These are phyloP conservation scores for Pyricularia sp. DNA, from an alignment of 2,329 filamentous ascomycete genomes.

Conservation along the genomic window DNA sequence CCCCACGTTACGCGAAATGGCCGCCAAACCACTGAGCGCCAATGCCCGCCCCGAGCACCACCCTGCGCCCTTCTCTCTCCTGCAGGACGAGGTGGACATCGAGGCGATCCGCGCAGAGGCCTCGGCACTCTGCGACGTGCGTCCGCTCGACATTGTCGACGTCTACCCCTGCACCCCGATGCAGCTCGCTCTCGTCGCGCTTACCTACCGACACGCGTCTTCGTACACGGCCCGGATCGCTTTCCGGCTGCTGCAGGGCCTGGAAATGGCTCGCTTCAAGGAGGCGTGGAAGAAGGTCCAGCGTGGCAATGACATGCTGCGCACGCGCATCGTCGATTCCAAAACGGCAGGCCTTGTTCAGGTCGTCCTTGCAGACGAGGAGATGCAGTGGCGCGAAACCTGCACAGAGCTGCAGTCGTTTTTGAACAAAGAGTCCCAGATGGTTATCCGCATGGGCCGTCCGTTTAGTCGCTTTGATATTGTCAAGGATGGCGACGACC, in stretches of 20 bases:
- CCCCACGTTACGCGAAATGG: neutral
- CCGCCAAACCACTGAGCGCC: neutral
- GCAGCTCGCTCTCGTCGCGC: conserved; percentile 13
- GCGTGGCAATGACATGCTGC: neutral
- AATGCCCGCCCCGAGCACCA: neutral
- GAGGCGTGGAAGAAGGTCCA: neutral
- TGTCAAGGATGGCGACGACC: conserved; percentile 48
- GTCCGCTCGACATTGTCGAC: conserved; percentile 8
- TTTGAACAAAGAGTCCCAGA: conserved; percentile 38
- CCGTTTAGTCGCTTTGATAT: conserved; percentile 48
- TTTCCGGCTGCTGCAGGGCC: conserved; percentile 1
- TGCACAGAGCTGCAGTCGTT: conserved; percentile 35
- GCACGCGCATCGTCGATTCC: conserved; percentile 14
- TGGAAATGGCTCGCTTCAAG: neutral
- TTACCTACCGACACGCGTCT: conserved; percentile 4
- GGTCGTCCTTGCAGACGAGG: conserved; percentile 43
- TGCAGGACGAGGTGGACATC: conserved; percentile 24
- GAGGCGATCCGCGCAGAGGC: conserved; percentile 20
- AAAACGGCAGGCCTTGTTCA: conserved; percentile 37
- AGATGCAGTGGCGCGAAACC: conserved; percentile 15
- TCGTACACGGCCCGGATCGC: conserved; percentile 5
- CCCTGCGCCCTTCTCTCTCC: conserved; percentile 1
- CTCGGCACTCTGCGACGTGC: neutral
- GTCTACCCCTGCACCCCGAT: conserved; percentile 14
- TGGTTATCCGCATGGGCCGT: conserved; percentile 44